Evolutionary conservation across 78 protist species (phyloP).

Genomic region (Pirum gemmata): DNA sequence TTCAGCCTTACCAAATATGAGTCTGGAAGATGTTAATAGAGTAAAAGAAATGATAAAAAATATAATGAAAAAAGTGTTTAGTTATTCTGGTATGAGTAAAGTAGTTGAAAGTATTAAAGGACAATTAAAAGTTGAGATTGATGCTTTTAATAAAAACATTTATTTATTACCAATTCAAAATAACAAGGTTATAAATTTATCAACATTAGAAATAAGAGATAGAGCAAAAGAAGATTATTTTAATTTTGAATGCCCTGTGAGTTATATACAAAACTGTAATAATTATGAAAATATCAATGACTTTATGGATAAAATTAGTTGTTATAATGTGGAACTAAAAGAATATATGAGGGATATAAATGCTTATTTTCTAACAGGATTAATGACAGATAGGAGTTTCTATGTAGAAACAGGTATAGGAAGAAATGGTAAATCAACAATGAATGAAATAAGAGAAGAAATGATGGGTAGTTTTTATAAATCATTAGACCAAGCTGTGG

Average conservation of each 20-base stretch:
- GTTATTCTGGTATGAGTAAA: not conserved
- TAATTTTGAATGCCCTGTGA: not conserved
- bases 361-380: not conserved
- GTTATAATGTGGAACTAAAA: not conserved
- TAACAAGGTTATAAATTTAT: not conserved
- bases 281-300: not conserved
- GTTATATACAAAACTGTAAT: not conserved
- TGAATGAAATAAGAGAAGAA: not conserved
- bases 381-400: not conserved
- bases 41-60: not conserved
- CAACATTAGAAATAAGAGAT: not conserved
- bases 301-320: not conserved
- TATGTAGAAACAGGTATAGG: not conserved
- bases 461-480: not conserved
- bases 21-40: not conserved
- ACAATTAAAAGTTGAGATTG: not conserved
- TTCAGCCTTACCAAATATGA: too few species aligned
- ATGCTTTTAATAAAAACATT: not conserved
- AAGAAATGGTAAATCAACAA: not conserved
- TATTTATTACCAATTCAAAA: not conserved
- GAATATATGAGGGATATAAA: not conserved
- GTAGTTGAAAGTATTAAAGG: not conserved
- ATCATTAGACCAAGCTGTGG: not conserved
- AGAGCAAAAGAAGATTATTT: not conserved
- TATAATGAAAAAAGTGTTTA: too few species aligned